Percentiles rank a stretch among this genome's conserved stretches.
phyloP scores from a whole-genome alignment of 495 filamentous ascomycete genomes.

The Pyrenula massariospora region DNA sequence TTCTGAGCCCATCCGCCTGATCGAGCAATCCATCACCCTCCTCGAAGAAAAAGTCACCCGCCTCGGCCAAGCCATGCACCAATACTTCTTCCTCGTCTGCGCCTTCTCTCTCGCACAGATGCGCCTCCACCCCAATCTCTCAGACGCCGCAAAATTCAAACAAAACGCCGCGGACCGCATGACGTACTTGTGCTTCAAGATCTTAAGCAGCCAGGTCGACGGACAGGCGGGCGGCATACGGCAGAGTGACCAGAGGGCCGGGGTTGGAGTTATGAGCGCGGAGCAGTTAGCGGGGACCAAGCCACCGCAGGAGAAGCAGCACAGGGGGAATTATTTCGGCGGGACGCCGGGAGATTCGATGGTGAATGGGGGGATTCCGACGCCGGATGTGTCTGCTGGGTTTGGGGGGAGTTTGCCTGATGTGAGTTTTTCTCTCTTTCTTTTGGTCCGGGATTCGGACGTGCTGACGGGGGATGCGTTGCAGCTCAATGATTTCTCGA shows the following conservation, averaged over 20 bases:
- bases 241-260: neutral
- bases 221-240: constrained; percentile 4
- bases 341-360: neutral
- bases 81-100: constrained; percentile 23
- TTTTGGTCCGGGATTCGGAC: too few species aligned
- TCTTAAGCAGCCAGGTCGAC: constrained; percentile 12
- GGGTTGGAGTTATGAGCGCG: too few species aligned
- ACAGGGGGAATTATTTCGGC: too few species aligned
- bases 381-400: neutral
- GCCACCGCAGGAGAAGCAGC: too few species aligned
- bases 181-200: constrained; percentile 12
- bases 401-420: neutral
- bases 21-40: constrained; percentile 14
- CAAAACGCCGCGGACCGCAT: constrained; percentile 12
- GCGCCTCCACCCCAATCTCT: neutral
- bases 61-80: constrained; percentile 16
- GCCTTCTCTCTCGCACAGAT: constrained; percentile 8
- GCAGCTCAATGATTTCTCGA: neutral
- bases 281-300: too few species aligned
- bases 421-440: neutral
- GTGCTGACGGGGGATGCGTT: too few species aligned
- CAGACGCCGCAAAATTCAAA: constrained; percentile 3
- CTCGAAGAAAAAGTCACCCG: constrained; percentile 17
- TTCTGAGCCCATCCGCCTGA: constrained; percentile 7
- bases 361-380: neutral